Base-by-base conservation (phyloP, 139 green algal genomes). In the Monoraphidium neglectum region DNA sequence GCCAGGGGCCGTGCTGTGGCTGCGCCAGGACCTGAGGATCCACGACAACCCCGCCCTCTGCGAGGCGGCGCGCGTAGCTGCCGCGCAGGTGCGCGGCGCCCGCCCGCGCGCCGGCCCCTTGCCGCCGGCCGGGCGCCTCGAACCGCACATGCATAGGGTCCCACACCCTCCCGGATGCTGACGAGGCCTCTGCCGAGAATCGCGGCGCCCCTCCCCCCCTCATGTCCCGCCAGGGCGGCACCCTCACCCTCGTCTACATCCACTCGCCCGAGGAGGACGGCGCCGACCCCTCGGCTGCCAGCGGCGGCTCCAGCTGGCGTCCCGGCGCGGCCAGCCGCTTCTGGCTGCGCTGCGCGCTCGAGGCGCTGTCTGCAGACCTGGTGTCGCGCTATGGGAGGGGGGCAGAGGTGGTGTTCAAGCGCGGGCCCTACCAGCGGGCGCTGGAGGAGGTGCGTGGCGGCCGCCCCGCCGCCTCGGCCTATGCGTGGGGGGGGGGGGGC, bases 1-100 rank as follows among this genome's bases (percentile, higher is more conserved):
- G 1, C 64, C 35, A 24, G 82, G 82, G 57, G 78, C 83, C 24
- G 32, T 89, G 5, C 40, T 87, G 49, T 87, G 81, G 78, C 70
- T 87, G 28, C 63, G 76, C 30, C 83, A 87, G 67, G 85, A 92
- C 79, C 62, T 90, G 66, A 46, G 88, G 15, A 36, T 90, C 35
- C 83, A 90, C 49, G 88, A 92, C 80, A 89, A 92, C 83, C 68
- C 80, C 4, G 82, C 83, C 15, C 68, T 92, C 15, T 46, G n/a
- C 28, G 77, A 81, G 13, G 85, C 88, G 0, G 82, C 75, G 1
- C 35, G 54, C 43, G 33, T 49, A 3, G 88, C 87, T 2, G 71
- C 28, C 2, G 18, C 40, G 26, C 24, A 70, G 2, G 43, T 12
- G 43, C 43, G 43, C 43, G 43, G 43, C 43, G 43, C 43, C 8